These are phyloP conservation scores for Mycena epipterygia DNA, from an alignment of 768 basidiomycete species.

Conservation along the genomic window DNA sequence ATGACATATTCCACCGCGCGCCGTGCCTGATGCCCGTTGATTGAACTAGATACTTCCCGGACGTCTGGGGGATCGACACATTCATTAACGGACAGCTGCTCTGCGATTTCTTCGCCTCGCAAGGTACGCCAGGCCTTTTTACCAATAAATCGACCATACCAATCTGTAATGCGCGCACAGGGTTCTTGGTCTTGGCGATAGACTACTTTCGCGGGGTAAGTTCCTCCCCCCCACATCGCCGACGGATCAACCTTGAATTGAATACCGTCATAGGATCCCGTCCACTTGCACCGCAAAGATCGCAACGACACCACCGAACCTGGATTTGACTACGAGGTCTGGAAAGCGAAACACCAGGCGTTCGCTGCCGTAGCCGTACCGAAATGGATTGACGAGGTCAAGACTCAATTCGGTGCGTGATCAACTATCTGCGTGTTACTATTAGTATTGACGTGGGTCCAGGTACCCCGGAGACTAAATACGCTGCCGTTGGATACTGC, in stretches of 20 bases:
- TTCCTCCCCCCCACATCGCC: neutral
- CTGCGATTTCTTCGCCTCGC: slow-evolving; percentile 54
- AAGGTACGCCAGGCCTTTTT: slow-evolving; percentile 45
- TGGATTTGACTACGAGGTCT: slow-evolving; percentile 44
- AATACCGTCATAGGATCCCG: slow-evolving; percentile 44
- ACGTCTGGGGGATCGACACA: slow-evolving; percentile 58
- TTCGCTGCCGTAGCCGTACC: slow-evolving; percentile 45
- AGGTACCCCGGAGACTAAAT: slow-evolving; percentile 33
- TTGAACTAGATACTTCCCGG: slow-evolving; percentile 55
- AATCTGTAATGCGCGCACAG: slow-evolving; percentile 35
- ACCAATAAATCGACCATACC: neutral
- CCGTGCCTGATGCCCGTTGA: slow-evolving; percentile 1
- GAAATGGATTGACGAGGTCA: slow-evolving; percentile 57
- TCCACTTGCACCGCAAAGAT: slow-evolving; percentile 46
- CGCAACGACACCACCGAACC: slow-evolving; percentile 37
- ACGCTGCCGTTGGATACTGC: slow-evolving; percentile 52
- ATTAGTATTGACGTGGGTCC: neutral
- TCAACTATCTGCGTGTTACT: neutral
- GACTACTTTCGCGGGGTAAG: slow-evolving; percentile 61
- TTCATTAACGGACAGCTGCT: slow-evolving; percentile 60
- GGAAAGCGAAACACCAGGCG: slow-evolving; percentile 51
- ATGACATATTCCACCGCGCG: neutral
- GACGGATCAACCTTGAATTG: neutral
- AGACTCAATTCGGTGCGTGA: slow-evolving; percentile 52
- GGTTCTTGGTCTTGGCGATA: slow-evolving; percentile 57